A percentile compares a stretch with the other conserved stretches of the same genome.
These are phyloP conservation scores for Amanita thiersii DNA, from an alignment of 768 basidiomycete genomes.

Conservation along the genomic window DNA sequence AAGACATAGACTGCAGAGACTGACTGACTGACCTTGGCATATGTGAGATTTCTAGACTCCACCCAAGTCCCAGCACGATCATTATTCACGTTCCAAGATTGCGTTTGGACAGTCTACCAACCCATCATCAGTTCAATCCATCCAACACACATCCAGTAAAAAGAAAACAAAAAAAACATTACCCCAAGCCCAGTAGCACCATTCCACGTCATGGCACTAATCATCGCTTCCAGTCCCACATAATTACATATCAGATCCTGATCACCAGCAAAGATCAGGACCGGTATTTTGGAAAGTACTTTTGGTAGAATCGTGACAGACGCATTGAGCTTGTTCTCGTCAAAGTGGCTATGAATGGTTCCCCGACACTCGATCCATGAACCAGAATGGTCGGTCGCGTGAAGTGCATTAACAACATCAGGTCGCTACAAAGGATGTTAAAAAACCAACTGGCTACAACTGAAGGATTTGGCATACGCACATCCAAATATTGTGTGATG, in stretches of 20 bases:
- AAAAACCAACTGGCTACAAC: constrained; percentile 1
- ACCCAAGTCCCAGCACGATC: constrained; percentile 88
- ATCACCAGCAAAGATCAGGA: constrained; percentile 92
- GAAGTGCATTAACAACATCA: constrained; percentile 78
- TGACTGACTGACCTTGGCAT: constrained; percentile 75
- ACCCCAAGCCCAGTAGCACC: constrained; percentile 82
- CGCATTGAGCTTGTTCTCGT: constrained; percentile 48
- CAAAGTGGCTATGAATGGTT: constrained; percentile 57
- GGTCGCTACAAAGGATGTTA: constrained; percentile 41
- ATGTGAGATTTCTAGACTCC: constrained; percentile 81
- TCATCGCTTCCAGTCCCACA: constrained; percentile 81
- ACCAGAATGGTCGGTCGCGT: constrained; percentile 68
- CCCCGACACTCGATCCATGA: constrained; percentile 85
- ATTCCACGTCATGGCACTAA: constrained; percentile 79
- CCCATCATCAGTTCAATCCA: constrained; percentile 9
- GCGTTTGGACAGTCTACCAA: constrained; percentile 53
- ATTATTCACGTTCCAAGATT: constrained; percentile 69
- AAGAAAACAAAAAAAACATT: constrained; percentile 20
- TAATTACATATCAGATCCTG: constrained; percentile 98
- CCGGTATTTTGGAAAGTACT: constrained; percentile 70
- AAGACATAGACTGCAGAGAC: too few relatives aligned
- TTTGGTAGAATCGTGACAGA: constrained; percentile 70
- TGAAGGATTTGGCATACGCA: constrained; percentile 32
- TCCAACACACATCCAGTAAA: too few relatives aligned
- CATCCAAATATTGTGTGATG: constrained; percentile 72